Conservation (phyloP, 1,139 yeast species). For the Wickerhamomyces sp. region DNA sequence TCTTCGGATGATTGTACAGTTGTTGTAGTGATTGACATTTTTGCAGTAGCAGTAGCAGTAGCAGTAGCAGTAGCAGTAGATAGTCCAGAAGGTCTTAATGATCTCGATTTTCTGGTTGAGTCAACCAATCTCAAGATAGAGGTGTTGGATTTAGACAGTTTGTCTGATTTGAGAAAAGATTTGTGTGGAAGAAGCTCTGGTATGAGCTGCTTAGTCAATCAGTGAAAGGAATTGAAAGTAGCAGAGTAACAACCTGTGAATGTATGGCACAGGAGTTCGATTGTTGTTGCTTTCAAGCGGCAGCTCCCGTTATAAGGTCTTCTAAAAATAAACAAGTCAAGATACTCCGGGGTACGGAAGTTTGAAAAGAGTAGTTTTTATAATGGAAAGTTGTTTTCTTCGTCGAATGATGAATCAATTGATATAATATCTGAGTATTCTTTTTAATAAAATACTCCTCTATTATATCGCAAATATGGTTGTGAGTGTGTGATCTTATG, state of each 20-base stretch:
- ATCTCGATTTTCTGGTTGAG: constrained; percentile 15
- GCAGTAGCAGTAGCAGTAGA: constrained; percentile 13
- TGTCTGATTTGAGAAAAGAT: constrained; percentile 1
- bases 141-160: constrained; percentile 13
- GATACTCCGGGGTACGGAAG: neutral
- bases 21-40: neutral
- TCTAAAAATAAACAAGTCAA: neutral
- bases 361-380: neutral
- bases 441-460: neutral
- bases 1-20: neutral
- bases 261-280: constrained; percentile 1
- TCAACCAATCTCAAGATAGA: constrained; percentile 15
- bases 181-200: neutral
- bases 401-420: constrained; percentile 3
- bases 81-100: constrained; percentile 6
- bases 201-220: neutral
- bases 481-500: too few species aligned
- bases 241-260: neutral
- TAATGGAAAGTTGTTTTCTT: constrained; percentile 1
- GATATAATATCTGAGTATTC: constrained; percentile 1
- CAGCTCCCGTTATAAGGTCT: constrained; percentile 25
- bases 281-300: constrained; percentile 22
- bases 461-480: too few species aligned
- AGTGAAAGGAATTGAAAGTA: neutral
- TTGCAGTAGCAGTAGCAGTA: constrained; percentile 6